These are phyloP conservation scores for Russula virescens DNA, from an alignment of 768 basidiomycete species.

Conservation along the genomic window DNA sequence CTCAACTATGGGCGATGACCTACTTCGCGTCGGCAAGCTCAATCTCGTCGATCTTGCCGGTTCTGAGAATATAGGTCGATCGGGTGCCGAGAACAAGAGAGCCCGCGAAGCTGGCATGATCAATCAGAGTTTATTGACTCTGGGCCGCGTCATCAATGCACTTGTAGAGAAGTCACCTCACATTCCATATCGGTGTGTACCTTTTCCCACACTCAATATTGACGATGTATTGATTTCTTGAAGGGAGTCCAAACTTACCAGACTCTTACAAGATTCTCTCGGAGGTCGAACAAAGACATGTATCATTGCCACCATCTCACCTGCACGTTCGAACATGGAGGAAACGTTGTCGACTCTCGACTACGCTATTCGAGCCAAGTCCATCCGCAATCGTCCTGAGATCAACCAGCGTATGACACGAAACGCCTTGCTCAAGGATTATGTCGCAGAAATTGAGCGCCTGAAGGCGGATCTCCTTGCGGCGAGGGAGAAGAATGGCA, in stretches of 20 bases:
- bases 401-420: constrained; percentile 92
- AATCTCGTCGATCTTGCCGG: constrained; percentile 97
- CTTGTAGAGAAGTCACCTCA: constrained; percentile 89
- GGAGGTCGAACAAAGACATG: constrained; percentile 97
- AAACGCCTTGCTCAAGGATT: constrained; percentile 88
- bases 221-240: not conserved
- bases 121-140: constrained; percentile 93
- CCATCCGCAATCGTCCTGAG: constrained; percentile 93
- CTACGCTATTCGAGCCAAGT: constrained; percentile 92
- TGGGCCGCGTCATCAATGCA: constrained; percentile 94
- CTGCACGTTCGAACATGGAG: constrained; percentile 89
- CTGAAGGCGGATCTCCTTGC: constrained; percentile 87
- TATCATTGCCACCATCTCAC: constrained; percentile 94
- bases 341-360: constrained; percentile 97
- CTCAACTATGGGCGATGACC: constrained; percentile 71
- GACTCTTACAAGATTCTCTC: constrained; percentile 96
- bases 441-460: constrained; percentile 87
- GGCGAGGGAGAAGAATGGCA: constrained; percentile 93
- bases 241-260: constrained; percentile 96
- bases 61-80: constrained; percentile 94
- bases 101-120: constrained; percentile 99
- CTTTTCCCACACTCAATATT: constrained; percentile 1
- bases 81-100: constrained; percentile 90
- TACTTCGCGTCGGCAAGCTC: constrained; percentile 89
- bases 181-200: constrained; percentile 81